Evolutionary conservation across 768 basidiomycete genomes (phyloP).

Genomic region (Amanita thiersii): DNA sequence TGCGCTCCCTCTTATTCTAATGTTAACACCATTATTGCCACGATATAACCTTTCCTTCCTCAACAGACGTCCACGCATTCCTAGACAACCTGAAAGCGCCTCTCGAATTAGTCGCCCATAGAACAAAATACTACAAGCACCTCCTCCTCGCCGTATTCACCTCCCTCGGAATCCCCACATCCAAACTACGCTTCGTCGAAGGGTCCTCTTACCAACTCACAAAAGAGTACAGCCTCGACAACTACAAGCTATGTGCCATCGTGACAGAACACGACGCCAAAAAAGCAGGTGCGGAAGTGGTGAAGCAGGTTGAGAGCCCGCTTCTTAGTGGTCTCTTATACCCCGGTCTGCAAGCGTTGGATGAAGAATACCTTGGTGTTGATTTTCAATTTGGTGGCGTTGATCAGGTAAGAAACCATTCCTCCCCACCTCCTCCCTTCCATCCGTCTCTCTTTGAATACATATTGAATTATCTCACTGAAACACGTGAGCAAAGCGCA

Average conservation of each 20-base stretch:
- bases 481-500: no score
- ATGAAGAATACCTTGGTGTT: slow-evolving; percentile 92
- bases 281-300: slow-evolving; percentile 97
- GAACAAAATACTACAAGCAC: slow-evolving; percentile 86
- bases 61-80: slow-evolving; percentile 90
- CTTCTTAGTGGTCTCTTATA: slow-evolving; percentile 88
- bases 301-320: slow-evolving; percentile 93
- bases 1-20: neutral
- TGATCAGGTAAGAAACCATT: slow-evolving; percentile 65
- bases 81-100: slow-evolving; percentile 97
- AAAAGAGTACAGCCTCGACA: slow-evolving; percentile 89
- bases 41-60: slow-evolving; percentile 3
- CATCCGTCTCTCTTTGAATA: no score
- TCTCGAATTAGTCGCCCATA: slow-evolving; percentile 78
- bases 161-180: slow-evolving; percentile 85
- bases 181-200: slow-evolving; percentile 74
- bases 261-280: slow-evolving; percentile 96
- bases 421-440: neutral
- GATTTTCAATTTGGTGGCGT: slow-evolving; percentile 99
- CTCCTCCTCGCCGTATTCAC: slow-evolving; percentile 77
- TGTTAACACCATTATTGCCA: neutral
- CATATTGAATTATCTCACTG: neutral
- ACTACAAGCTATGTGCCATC: slow-evolving; percentile 85
- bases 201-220: slow-evolving; percentile 93
- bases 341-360: slow-evolving; percentile 93